phyloP scores from a whole-genome alignment of 345 rosid genomes.

The Salix caprea region DNA sequence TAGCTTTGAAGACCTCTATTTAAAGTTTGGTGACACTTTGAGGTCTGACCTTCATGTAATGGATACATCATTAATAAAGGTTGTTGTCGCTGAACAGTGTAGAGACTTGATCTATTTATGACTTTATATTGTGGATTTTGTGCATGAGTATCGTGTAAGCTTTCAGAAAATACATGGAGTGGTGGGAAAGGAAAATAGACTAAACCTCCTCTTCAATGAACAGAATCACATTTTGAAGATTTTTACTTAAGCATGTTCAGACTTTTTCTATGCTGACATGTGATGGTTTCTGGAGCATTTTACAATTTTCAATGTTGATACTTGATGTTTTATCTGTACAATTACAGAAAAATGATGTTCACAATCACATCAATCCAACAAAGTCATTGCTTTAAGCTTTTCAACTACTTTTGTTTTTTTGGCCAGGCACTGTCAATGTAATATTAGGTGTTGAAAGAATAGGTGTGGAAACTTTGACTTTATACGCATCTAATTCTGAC shows the following conservation, averaged over 20 bases:
- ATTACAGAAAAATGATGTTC: neutral
- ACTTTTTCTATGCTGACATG: neutral
- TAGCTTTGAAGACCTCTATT: neutral
- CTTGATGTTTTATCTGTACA: neutral
- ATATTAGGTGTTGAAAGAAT: neutral
- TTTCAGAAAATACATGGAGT: neutral
- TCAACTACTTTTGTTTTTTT: neutral
- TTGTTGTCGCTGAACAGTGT: neutral
- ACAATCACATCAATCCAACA: neutral
- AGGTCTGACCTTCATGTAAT: neutral
- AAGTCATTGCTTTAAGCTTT: neutral
- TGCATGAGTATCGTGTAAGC: neutral
- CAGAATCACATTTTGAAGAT: neutral
- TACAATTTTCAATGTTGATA: neutral
- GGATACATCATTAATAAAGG: neutral
- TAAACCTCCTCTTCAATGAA: neutral
- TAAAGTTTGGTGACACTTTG: neutral
- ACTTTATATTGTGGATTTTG: neutral
- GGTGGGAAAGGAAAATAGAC: neutral
- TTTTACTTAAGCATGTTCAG: neutral
- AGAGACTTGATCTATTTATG: neutral
- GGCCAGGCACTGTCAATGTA: neutral
- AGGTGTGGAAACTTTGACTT: neutral
- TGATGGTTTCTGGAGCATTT: neutral
- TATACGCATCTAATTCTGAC: neutral